Base-by-base conservation (phyloP, 768 basidiomycete species). In the Coprinopsis sp. region DNA sequence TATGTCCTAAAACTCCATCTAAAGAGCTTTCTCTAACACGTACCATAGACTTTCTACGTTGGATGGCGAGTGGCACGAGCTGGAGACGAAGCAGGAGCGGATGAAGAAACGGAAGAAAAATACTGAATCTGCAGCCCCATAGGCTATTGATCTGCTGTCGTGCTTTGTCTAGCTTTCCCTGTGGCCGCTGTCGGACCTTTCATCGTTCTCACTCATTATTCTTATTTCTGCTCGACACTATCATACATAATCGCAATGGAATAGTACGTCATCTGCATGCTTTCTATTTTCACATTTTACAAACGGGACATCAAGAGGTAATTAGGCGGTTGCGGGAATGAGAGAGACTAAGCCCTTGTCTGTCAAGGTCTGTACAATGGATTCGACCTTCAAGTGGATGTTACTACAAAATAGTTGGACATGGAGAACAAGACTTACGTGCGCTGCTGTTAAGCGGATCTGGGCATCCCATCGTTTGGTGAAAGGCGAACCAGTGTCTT, bases 21-120 rank as follows among this genome's bases (percentile, higher is more conserved):
- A 44, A 10, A 14, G 33, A 37, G 58, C 33, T 52, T 33, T 37
- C 47, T 23, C 41, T 25, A 16, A 18, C 38, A 51, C 56, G 27
- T 45, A 10, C 23, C 36, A 38, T 52, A 94, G 93, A 43, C 67
- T 98, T 48, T 77, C 85, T 11, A 77, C 77, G 11, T 66, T 96
- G 33, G 82, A 91, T 61, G 95, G 96, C 36, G 96, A 98, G 63
- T 97, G 94, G 90, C 96, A 99, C 65, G 96, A 99, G 64, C 74
- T 94, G 52, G 94, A 97, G 64, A 89, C 91, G 11, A 99, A 97
- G 65, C 77, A 84, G 47, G 92, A 97, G 68, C 78, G 91, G 31
- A 84, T 86, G 48, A 88, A 82, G 69, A 86, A 87, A 65, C 74
- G 81, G 62, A 77, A n/a, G n/a, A n/a, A 78, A 68, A 85, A 78